These are phyloP conservation scores for Cardamine occulta DNA, from an alignment of 345 rosid genomes.

Conservation along the genomic window DNA sequence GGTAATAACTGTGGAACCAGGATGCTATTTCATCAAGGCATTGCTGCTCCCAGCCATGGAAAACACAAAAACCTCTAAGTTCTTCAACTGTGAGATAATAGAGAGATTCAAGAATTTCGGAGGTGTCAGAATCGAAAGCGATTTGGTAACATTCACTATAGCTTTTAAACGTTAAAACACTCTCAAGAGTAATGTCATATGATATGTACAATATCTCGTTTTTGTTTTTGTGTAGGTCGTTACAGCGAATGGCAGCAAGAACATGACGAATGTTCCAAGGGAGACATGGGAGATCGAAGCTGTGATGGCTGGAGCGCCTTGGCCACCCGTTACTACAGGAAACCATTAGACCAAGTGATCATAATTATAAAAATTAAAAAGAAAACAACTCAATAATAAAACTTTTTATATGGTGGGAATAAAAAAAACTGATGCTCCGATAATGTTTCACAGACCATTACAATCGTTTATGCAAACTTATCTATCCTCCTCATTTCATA, in stretches of 20 bases:
- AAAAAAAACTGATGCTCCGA: background rate
- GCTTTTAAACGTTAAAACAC: background rate
- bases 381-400: background rate
- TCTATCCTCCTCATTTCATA: too few relatives aligned
- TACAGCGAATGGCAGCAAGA: conserved; percentile 69
- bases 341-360: conserved; percentile 36
- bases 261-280: conserved; percentile 82
- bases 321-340: conserved; percentile 50
- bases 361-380: background rate
- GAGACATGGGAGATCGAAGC: conserved; percentile 78
- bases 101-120: conserved; percentile 72
- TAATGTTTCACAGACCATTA: too few relatives aligned
- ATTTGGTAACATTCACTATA: conserved; percentile 59
- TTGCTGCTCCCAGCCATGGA: conserved; percentile 73
- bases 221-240: conserved; percentile 50
- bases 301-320: conserved; percentile 81
- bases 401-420: background rate
- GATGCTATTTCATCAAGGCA: conserved; percentile 91
- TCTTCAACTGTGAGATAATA: conserved; percentile 60
- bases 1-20: conserved; percentile 98
- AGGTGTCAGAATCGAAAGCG: conserved; percentile 96
- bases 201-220: background rate
- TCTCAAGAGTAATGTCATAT: background rate
- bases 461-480: too few relatives aligned
- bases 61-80: conserved; percentile 56